Evolutionary conservation across 257 asterid genomes (phyloP).

Genomic region (Solanum clarkiae): DNA sequence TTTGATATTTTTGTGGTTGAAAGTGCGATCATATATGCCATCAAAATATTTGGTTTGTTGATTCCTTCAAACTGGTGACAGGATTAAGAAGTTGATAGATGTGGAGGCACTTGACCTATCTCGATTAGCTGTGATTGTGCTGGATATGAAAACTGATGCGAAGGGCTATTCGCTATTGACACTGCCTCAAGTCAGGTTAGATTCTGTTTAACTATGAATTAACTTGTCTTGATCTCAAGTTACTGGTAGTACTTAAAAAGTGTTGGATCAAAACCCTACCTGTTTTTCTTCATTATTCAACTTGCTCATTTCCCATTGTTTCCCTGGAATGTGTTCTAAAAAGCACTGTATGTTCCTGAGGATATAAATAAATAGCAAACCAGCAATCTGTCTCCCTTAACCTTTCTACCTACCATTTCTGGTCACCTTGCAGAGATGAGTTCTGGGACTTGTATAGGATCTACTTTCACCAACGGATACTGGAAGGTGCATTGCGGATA

Average conservation of each 20-base stretch:
- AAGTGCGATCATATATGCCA: neutral
- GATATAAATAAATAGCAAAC: neutral
- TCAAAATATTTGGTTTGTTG: neutral
- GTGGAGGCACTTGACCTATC: conserved; percentile 74
- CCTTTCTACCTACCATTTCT: neutral
- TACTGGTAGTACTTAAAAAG: neutral
- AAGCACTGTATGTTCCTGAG: neutral
- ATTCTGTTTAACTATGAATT: neutral
- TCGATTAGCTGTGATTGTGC: conserved; percentile 61
- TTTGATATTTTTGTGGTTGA: neutral
- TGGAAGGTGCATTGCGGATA: conserved; percentile 56
- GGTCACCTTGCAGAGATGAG: conserved; percentile 55
- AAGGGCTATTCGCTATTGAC: conserved; percentile 90
- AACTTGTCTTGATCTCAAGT: neutral
- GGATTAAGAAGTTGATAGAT: conserved; percentile 85
- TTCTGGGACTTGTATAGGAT: conserved; percentile 78
- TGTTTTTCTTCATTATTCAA: neutral
- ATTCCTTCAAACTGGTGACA: conserved; percentile 12
- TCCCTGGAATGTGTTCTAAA: neutral
- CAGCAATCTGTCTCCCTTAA: neutral
- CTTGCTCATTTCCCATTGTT: neutral
- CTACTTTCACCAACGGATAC: conserved; percentile 52
- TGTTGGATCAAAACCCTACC: neutral
- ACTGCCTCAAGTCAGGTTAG: conserved; percentile 94
- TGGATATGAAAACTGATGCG: conserved; percentile 79